phyloP scores from a whole-genome alignment of 306 rosid species.

The Acmispon strigosus region DNA sequence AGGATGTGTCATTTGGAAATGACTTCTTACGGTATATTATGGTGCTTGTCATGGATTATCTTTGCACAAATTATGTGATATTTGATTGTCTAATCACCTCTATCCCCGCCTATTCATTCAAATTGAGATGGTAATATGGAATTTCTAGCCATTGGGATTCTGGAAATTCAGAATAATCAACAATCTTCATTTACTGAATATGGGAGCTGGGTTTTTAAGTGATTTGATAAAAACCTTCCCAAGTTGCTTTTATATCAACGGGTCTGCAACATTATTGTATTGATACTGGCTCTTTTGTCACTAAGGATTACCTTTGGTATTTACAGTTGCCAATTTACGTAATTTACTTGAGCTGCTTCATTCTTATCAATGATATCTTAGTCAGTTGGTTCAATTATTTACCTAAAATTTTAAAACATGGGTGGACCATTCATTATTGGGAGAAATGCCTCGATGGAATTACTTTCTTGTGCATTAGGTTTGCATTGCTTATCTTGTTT shows the following conservation, averaged over 20 bases:
- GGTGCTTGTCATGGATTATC: slow-evolving; percentile 25
- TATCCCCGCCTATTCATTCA: not conserved
- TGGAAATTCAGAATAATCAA: not conserved
- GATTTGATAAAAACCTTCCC: not conserved
- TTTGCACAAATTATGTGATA: slow-evolving; percentile 2
- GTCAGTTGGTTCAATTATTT: slow-evolving; percentile 10
- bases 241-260: not conserved
- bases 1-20: slow-evolving; percentile 53
- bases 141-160: slow-evolving; percentile 2
- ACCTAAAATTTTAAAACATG: slow-evolving; percentile 4
- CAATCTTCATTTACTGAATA: slow-evolving; percentile 7
- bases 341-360: slow-evolving; percentile 7
- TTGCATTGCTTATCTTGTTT: slow-evolving; percentile 1
- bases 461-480: slow-evolving; percentile 8
- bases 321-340: not conserved
- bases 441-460: slow-evolving; percentile 17
- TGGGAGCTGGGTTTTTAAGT: slow-evolving; percentile 7
- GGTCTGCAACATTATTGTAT: not conserved
- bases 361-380: not conserved
- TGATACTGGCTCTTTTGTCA: not conserved
- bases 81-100: slow-evolving; percentile 8
- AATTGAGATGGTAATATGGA: slow-evolving; percentile 10
- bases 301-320: slow-evolving; percentile 1
- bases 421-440: slow-evolving; percentile 6
- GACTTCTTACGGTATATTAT: slow-evolving; percentile 59